Base-by-base conservation (phyloP, 805 yeast species). In the Candida maris region DNA sequence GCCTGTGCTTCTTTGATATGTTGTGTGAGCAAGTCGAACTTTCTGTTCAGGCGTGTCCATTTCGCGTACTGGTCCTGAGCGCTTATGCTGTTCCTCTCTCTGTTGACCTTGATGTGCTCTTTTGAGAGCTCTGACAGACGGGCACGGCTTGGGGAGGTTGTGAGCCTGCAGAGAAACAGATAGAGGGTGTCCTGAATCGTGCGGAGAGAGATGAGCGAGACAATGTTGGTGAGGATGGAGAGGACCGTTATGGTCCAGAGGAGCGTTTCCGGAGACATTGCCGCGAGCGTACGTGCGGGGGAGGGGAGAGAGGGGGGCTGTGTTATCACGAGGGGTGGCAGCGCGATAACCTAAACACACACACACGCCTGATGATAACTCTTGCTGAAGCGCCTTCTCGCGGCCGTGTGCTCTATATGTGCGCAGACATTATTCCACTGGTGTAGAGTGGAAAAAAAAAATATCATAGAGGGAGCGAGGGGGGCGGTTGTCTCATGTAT, bases 51-150 rank as follows among this genome's bases (percentile, higher is more conserved):
- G 57, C 87, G 87, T 1, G 97, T 94, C 97, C 97, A 93, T 52
- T 76, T 81, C 19, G 97, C 96, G 59, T 91, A 93, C 52, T 93
- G 80, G 57, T 93, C 97, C 59, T 91, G 96, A 2, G 97, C 91
- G 37, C 86, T 76, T 7, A 88, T 74, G 2, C 68, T 44, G 20
- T 75, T 66, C 42, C 87, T 73, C 48, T 79, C 76, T 10, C 64
- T 67, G 46, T 73, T 67, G 16, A 77, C 53, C 14, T 62, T 57
- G 12, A 59, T 55, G 33, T 79, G 73, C 44, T 82, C 73, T 10
- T 57, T 46, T 21, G 38, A 39, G 67, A 62, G 15, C 15, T 12
- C 10, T 13, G 14, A 15, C 24, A 26, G 15, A 14, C 12, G 29
- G 8, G 13, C 13, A 8, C 15, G 12, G 8, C 13, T 14, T 10